A percentile compares a stretch with the other conserved stretches of the same genome.
Evolutionary conservation across 345 rosid genomes (phyloP).

Genomic region (Arabis alpina): DNA sequence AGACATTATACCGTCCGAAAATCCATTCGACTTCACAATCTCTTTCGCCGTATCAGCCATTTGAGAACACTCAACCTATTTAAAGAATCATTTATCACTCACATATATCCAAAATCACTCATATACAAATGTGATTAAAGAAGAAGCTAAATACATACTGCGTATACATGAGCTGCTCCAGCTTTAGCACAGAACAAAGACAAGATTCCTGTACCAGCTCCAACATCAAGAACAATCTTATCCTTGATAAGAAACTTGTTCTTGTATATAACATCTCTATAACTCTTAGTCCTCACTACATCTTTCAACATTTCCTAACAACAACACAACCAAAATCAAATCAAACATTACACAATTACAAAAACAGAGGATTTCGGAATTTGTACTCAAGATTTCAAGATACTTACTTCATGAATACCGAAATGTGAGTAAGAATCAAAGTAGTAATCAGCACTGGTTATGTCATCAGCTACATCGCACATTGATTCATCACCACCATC

Average conservation of each 20-base stretch:
- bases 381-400: constrained; percentile 32
- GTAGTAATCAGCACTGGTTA: constrained; percentile 94
- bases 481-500: constrained; percentile 55
- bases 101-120: neutral
- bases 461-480: constrained; percentile 52
- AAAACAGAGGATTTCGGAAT: neutral
- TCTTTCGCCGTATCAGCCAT: constrained; percentile 92
- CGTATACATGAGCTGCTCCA: constrained; percentile 91
- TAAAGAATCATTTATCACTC: constrained; percentile 22
- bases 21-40: constrained; percentile 82
- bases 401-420: constrained; percentile 98
- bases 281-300: constrained; percentile 86
- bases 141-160: constrained; percentile 51
- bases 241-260: constrained; percentile 83
- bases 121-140: neutral
- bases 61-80: constrained; percentile 85
- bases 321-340: neutral
- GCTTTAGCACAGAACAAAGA: constrained; percentile 96
- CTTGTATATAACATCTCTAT: constrained; percentile 86
- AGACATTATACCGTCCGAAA: constrained; percentile 58
- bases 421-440: constrained; percentile 96
- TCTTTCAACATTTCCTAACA: constrained; percentile 98
- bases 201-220: constrained; percentile 96
- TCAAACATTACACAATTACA: neutral
- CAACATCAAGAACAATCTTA: constrained; percentile 91